These are phyloP conservation scores for Cucurbita maxima DNA, from an alignment of 306 rosid genomes.

Conservation along the genomic window DNA sequence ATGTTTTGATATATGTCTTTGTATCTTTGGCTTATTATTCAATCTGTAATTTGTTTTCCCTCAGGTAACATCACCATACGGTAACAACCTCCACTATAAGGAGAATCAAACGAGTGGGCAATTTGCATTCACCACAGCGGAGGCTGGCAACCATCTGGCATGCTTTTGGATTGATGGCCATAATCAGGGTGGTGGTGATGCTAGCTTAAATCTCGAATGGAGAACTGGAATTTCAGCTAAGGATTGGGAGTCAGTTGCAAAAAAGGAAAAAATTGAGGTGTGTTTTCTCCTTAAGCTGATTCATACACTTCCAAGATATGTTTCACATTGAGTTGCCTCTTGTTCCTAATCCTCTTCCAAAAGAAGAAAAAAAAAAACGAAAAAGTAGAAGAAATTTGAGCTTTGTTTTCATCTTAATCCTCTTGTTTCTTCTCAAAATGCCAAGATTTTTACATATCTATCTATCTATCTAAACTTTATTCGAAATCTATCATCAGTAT, in stretches of 20 bases:
- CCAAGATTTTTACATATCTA: too few species aligned
- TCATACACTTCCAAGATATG: not conserved
- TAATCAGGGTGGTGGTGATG: conserved; percentile 16
- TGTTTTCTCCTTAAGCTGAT: not conserved
- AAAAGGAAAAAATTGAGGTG: conserved; percentile 90
- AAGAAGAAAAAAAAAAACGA: too few species aligned
- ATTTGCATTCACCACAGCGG: conserved; percentile 82
- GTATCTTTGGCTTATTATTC: not conserved
- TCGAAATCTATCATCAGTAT: not conserved
- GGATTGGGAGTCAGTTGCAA: conserved; percentile 98
- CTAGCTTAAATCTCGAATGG: conserved; percentile 60
- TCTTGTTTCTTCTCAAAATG: too few species aligned
- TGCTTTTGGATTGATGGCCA: conserved; percentile 68
- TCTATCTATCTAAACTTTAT: not conserved
- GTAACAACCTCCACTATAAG: conserved; percentile 44
- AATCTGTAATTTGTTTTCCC: not conserved
- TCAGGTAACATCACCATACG: conserved; percentile 90
- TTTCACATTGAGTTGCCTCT: not conserved
- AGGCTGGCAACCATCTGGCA: conserved; percentile 79
- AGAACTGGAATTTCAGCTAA: conserved; percentile 87
- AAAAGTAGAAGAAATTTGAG: too few species aligned
- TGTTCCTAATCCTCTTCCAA: not conserved
- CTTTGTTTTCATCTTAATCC: too few species aligned
- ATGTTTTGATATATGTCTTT: not conserved
- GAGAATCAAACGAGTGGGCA: conserved; percentile 70